These are phyloP conservation scores for Mycena albidolilacea DNA, from an alignment of 768 basidiomycete genomes.

Conservation along the genomic window DNA sequence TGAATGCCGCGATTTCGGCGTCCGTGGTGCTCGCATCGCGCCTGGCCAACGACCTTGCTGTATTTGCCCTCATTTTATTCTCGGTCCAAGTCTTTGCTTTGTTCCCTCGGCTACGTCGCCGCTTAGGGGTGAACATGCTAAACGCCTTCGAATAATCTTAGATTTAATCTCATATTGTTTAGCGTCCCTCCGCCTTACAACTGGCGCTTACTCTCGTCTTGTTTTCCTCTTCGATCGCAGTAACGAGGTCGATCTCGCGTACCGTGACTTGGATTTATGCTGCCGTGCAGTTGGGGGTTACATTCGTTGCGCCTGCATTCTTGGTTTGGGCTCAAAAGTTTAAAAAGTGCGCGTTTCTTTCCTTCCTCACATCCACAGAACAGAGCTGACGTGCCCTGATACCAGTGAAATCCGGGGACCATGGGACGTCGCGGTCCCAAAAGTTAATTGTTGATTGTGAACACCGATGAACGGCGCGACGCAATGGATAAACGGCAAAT, in stretches of 20 bases:
- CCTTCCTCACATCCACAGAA: conserved; percentile 36
- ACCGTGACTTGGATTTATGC: conserved; percentile 69
- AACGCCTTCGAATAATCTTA: conserved; percentile 28
- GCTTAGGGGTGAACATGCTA: conserved; percentile 69
- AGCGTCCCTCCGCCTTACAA: conserved; percentile 68
- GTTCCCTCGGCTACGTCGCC: conserved; percentile 84
- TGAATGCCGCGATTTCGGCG: conserved; percentile 93
- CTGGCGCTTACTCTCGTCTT: conserved; percentile 68
- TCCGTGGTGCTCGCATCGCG: conserved; percentile 95
- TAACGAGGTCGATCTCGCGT: conserved; percentile 69
- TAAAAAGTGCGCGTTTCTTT: conserved; percentile 77
- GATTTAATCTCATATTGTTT: conserved; percentile 25
- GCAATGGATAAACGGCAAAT: background rate
- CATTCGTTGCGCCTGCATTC: conserved; percentile 80
- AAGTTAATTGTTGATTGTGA: conserved; percentile 57
- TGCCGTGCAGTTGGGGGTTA: conserved; percentile 67
- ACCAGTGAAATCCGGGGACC: conserved; percentile 90
- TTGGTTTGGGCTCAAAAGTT: conserved; percentile 89
- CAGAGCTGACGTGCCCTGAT: conserved; percentile 30
- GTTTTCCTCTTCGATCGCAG: conserved; percentile 62
- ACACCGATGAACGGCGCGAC: background rate
- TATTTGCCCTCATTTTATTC: conserved; percentile 91
- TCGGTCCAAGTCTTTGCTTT: conserved; percentile 88
- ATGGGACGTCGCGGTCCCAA: conserved; percentile 91
- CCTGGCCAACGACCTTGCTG: conserved; percentile 84